Percentiles rank a stretch among this genome's conserved stretches.
phyloP scores from a whole-genome alignment of 2,329 filamentous ascomycete genomes.

The Exophiala sideris region DNA sequence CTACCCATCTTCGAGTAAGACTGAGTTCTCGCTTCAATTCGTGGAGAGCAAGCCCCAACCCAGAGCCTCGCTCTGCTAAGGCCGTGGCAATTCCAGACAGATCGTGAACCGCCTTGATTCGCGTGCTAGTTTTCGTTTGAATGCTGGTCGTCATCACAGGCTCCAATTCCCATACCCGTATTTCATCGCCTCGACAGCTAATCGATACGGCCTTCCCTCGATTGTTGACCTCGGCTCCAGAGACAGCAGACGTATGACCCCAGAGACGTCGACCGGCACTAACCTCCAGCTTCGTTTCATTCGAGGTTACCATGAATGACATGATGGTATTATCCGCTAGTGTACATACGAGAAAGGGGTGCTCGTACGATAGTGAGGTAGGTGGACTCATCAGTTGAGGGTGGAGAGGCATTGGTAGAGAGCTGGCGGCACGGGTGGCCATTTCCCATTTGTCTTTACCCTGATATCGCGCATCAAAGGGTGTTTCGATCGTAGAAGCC shows the following conservation, averaged over 20 bases:
- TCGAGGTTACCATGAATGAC: conserved; percentile 76
- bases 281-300: conserved; percentile 61
- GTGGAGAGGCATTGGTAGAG: conserved; percentile 35
- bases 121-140: conserved; percentile 52
- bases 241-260: conserved; percentile 89
- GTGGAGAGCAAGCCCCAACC: conserved; percentile 35
- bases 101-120: conserved; percentile 41
- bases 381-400: conserved; percentile 46
- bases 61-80: conserved; percentile 29
- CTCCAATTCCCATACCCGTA: conserved; percentile 87
- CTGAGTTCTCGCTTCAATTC: conserved; percentile 39
- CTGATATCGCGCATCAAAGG: conserved; percentile 6
- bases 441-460: conserved; percentile 12
- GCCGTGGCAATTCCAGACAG: conserved; percentile 24
- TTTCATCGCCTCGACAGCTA: conserved; percentile 71
- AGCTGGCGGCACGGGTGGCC: conserved; percentile 27
- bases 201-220: conserved; percentile 89
- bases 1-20: conserved; percentile 63
- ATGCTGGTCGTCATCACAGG: conserved; percentile 39
- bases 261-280: conserved; percentile 73
- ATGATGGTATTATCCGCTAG: conserved; percentile 85
- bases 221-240: conserved; percentile 77
- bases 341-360: conserved; percentile 81
- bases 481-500: conserved; percentile 26
- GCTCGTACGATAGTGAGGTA: conserved; percentile 66